Percentiles rank a stretch among this genome's conserved stretches.
phyloP scores from a whole-genome alignment of 139 green algal species.

The Ulvella scutata region DNA sequence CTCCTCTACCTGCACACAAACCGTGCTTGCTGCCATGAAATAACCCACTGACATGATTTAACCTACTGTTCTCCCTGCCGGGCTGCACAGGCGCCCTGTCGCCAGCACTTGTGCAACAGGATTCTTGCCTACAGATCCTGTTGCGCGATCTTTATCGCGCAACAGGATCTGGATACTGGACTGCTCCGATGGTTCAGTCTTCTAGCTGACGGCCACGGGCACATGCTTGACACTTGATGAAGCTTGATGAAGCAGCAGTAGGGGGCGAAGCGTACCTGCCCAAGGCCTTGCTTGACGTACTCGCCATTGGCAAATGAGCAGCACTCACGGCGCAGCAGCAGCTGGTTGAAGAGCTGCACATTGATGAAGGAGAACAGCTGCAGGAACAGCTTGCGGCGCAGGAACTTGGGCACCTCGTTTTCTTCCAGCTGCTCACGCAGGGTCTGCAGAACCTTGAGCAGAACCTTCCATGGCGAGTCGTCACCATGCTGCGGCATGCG shows the following conservation, averaged over 20 bases:
- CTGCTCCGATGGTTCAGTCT: no score
- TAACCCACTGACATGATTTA: no score
- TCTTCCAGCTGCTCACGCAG: constrained; percentile 15
- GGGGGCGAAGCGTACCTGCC: constrained; percentile 27
- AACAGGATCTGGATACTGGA: no score
- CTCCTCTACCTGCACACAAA: constrained; percentile 51
- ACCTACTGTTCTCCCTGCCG: no score
- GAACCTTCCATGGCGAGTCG: constrained; percentile 17
- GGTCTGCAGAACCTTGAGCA: constrained; percentile 19
- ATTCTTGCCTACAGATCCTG: no score
- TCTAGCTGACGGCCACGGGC: no score
- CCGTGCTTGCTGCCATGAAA: background rate
- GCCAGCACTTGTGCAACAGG: no score
- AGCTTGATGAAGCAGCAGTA: background rate
- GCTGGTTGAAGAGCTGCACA: constrained; percentile 98
- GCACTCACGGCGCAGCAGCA: constrained; percentile 96
- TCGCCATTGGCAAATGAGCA: constrained; percentile 99
- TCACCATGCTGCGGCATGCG: background rate
- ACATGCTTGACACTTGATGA: no score
- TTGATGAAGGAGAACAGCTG: constrained; percentile 94
- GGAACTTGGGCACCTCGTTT: constrained; percentile 19
- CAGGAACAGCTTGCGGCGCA: constrained; percentile 40
- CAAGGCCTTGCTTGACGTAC: constrained; percentile 93
- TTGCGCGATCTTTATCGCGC: no score
- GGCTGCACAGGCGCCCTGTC: no score